Evolutionary conservation across 2,329 filamentous ascomycete genomes (phyloP).

Genomic region (Penicillium sp.): DNA sequence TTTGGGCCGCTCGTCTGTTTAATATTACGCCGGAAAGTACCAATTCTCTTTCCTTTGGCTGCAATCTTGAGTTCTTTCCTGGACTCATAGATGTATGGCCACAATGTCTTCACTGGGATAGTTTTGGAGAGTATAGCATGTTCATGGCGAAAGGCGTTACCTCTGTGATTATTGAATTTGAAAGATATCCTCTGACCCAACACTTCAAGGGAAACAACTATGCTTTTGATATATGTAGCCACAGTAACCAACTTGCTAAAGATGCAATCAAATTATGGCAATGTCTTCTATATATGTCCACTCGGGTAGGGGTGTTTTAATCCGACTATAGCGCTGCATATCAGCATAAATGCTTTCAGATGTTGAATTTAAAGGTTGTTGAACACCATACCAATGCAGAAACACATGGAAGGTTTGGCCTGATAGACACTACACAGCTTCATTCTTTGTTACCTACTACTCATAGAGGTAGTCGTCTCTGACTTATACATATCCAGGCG

Average conservation of each 20-base stretch:
- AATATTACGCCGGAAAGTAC: neutral
- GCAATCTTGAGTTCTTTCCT: neutral
- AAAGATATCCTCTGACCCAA: neutral
- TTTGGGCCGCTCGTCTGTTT: slow-evolving; percentile 26
- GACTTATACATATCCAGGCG: neutral
- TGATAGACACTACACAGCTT: neutral
- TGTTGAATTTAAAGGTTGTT: neutral
- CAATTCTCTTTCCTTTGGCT: neutral
- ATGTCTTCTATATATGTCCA: neutral
- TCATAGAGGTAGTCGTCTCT: neutral
- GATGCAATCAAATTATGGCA: neutral
- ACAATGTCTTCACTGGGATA: neutral
- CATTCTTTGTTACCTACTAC: neutral
- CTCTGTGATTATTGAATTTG: slow-evolving; percentile 1
- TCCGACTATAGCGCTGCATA: neutral
- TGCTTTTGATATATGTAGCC: neutral
- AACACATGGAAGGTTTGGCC: neutral
- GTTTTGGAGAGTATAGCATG: slow-evolving; percentile 12
- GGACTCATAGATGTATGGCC: neutral
- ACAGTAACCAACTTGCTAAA: neutral
- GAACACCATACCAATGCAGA: neutral
- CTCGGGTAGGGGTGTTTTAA: neutral
- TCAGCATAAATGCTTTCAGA: neutral
- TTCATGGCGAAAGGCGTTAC: slow-evolving; percentile 14
- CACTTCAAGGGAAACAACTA: neutral